Percentiles rank a stretch among this genome's conserved stretches.
Conservation (phyloP, 108 stramenopile genomes). For the Hondaea fermentalgiana region DNA sequence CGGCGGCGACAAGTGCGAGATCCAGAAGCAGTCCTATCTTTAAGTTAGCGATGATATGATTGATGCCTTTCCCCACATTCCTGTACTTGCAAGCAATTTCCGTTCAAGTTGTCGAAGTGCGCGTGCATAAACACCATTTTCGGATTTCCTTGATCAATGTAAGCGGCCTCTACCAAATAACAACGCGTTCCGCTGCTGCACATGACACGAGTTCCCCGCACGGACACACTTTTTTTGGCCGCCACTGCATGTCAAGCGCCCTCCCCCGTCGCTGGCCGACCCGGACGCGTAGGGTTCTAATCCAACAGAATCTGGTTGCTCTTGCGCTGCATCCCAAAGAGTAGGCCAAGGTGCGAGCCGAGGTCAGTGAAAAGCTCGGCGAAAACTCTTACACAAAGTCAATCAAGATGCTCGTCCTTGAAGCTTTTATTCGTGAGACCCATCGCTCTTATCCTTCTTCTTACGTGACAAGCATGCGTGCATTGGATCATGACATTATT, state of each 20-base stretch:
- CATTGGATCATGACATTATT: background rate
- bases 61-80: too few relatives aligned
- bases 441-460: background rate
- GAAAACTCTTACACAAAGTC: background rate
- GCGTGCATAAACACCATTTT: too few relatives aligned
- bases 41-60: background rate
- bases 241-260: too few relatives aligned
- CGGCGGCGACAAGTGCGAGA: constrained; percentile 66
- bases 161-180: too few relatives aligned
- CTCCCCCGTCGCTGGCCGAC: too few relatives aligned
- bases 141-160: too few relatives aligned
- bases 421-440: background rate
- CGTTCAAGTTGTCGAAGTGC: too few relatives aligned
- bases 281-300: too few relatives aligned
- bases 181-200: too few relatives aligned
- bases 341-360: background rate
- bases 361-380: background rate
- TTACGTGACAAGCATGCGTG: background rate
- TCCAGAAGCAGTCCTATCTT: constrained; percentile 49
- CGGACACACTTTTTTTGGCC: too few relatives aligned
- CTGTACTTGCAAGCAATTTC: too few relatives aligned
- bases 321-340: background rate
- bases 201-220: too few relatives aligned
- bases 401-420: background rate
- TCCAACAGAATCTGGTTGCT: background rate